phyloP scores from a whole-genome alignment of 1,139 yeast genomes.

The Geotrichum aggregatum region DNA sequence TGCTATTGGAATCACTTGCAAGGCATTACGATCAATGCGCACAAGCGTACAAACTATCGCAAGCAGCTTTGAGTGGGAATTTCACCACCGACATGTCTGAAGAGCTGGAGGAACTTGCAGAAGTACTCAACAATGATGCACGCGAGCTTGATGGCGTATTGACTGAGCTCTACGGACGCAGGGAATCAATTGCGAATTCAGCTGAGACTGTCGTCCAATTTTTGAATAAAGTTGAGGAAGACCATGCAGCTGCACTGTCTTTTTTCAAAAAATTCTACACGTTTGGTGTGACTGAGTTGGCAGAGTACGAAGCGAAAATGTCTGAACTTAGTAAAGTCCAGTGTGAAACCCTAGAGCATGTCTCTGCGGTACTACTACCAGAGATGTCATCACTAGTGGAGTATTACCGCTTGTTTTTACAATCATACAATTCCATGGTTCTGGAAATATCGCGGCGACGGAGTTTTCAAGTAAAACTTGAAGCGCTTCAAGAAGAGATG shows the following conservation, averaged over 20 bases:
- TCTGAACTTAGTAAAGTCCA: conserved; percentile 2
- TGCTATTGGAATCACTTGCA: conserved; percentile 64
- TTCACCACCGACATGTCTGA: conserved; percentile 21
- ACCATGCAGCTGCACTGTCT: conserved; percentile 23
- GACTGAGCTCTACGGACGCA: conserved; percentile 34
- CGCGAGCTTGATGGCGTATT: conserved; percentile 40
- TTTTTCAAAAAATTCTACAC: conserved; percentile 28
- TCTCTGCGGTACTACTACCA: conserved; percentile 23
- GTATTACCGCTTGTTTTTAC: conserved; percentile 48
- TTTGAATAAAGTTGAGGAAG: conserved; percentile 23
- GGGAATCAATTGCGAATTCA: conserved; percentile 28
- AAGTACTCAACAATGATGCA: conserved; percentile 41
- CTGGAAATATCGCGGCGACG: conserved; percentile 50
- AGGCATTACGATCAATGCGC: conserved; percentile 78
- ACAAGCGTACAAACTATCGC: conserved; percentile 34
- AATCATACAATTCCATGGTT: conserved; percentile 49
- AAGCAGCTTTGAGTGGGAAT: conserved; percentile 19
- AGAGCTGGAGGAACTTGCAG: conserved; percentile 33
- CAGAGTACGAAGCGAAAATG: conserved; percentile 19
- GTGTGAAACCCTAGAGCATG: neutral
- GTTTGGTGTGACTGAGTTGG: conserved; percentile 28
- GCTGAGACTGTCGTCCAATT: conserved; percentile 28
- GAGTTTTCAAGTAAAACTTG: conserved; percentile 41
- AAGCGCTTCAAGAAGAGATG: conserved; percentile 42
- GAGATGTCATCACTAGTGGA: conserved; percentile 40